phyloP scores from a whole-genome alignment of 1,284 basidiomycete species.

The Ganoderma boninense region DNA sequence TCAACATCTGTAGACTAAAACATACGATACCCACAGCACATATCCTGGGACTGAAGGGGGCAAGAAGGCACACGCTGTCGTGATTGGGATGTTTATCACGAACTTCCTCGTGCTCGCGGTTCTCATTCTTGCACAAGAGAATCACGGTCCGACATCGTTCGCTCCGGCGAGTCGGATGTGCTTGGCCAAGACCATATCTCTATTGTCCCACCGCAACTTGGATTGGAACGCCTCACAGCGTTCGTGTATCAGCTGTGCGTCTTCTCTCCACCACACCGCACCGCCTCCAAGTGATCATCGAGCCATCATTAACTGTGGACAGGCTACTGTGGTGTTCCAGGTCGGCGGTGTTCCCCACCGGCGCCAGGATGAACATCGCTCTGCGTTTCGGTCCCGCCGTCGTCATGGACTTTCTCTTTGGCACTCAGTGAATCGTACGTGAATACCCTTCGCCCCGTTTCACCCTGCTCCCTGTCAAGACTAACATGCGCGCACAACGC shows the following conservation, averaged over 20 bases:
- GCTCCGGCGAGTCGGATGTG: conserved; percentile 59
- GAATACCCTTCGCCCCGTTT: conserved; percentile 9
- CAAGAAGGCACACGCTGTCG: conserved; percentile 65
- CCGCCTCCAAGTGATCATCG: background rate
- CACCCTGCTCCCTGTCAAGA: conserved; percentile 7
- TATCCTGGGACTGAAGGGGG: conserved; percentile 51
- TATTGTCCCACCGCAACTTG: conserved; percentile 30
- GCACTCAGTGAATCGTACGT: conserved; percentile 70
- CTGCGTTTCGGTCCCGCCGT: conserved; percentile 80
- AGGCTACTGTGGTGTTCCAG: conserved; percentile 17
- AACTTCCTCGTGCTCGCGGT: conserved; percentile 65
- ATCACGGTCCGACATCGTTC: conserved; percentile 75
- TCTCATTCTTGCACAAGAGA: conserved; percentile 74
- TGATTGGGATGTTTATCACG: conserved; percentile 81
- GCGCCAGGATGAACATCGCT: conserved; percentile 75
- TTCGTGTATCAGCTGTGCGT: conserved; percentile 72
- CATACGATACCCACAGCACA: conserved; percentile 47
- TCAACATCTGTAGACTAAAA: background rate
- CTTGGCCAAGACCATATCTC: background rate
- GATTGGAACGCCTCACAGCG: conserved; percentile 76
- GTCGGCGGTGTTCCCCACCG: conserved; percentile 61
- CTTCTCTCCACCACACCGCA: background rate
- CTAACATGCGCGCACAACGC: background rate
- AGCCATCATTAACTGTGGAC: conserved; percentile 1
- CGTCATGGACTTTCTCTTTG: conserved; percentile 62